These are phyloP conservation scores for Leptographium lundbergii DNA, from an alignment of 2,329 filamentous ascomycete species.

Conservation along the genomic window DNA sequence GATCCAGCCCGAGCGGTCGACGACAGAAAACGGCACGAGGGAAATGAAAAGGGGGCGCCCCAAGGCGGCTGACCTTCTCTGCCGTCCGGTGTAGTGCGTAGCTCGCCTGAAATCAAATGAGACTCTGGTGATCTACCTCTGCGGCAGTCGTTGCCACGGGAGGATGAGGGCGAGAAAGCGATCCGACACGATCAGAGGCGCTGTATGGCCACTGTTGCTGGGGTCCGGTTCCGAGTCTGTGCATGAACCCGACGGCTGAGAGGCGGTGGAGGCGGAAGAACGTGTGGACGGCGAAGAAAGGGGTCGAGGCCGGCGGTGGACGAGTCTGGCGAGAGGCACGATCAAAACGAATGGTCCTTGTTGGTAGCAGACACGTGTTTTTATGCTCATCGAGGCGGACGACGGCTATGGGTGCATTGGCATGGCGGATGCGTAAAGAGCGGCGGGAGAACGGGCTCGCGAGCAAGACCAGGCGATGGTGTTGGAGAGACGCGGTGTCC, in stretches of 20 bases:
- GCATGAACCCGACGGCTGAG: background rate
- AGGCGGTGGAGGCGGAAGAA: background rate
- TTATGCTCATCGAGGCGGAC: background rate
- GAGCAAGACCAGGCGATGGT: background rate
- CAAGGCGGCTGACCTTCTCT: background rate
- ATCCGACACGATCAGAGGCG: background rate
- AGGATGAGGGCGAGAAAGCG: background rate
- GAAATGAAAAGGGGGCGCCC: background rate
- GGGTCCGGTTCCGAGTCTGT: background rate
- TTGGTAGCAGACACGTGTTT: background rate
- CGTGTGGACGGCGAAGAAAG: background rate
- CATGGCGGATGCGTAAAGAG: background rate
- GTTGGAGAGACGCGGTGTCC: background rate
- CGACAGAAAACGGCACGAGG: background rate
- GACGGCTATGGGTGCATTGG: slow-evolving; percentile 2
- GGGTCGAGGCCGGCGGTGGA: background rate
- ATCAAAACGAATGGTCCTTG: background rate
- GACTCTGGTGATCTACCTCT: background rate
- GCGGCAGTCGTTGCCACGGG: background rate
- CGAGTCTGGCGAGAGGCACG: background rate
- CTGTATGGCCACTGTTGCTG: background rate
- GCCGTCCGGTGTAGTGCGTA: background rate
- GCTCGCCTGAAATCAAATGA: background rate
- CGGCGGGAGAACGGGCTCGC: background rate
- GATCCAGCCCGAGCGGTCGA: too few relatives aligned